These are phyloP conservation scores for Vachellia collinsii DNA, from an alignment of 306 rosid genomes.

Conservation along the genomic window DNA sequence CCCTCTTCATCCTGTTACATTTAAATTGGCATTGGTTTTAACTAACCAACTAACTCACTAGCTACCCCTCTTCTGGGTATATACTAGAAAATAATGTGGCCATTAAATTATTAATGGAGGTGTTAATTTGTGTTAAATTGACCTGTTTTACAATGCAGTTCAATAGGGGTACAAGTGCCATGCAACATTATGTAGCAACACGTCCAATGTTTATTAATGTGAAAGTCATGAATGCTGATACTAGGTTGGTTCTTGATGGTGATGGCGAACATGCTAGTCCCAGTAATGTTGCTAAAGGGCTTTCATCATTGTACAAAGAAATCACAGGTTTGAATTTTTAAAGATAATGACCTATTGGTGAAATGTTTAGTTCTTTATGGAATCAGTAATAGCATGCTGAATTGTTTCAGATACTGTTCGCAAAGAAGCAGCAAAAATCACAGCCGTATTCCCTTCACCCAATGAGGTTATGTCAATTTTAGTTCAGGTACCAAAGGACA, in stretches of 20 bases:
- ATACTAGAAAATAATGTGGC: neutral
- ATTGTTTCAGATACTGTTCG: slow-evolving; percentile 84
- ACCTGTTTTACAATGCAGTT: slow-evolving; percentile 57
- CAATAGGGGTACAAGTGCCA: slow-evolving; percentile 99
- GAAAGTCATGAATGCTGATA: slow-evolving; percentile 96
- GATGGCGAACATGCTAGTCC: slow-evolving; percentile 85
- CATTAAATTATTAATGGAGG: slow-evolving; percentile 8
- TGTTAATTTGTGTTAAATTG: slow-evolving; percentile 15
- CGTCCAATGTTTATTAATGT: slow-evolving; percentile 99
- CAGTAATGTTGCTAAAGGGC: slow-evolving; percentile 90
- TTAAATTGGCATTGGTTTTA: neutral
- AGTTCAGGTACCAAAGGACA: slow-evolving; percentile 75
- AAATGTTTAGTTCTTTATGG: slow-evolving; percentile 30
- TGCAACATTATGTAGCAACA: slow-evolving; percentile 99
- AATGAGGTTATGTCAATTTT: slow-evolving; percentile 98
- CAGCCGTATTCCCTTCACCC: slow-evolving; percentile 94
- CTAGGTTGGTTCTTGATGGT: slow-evolving; percentile 92
- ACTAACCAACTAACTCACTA: neutral
- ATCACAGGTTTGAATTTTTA: slow-evolving; percentile 76
- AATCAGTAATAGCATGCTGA: slow-evolving; percentile 36
- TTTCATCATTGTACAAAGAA: slow-evolving; percentile 89
- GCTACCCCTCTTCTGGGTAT: neutral
- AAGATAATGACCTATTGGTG: slow-evolving; percentile 26
- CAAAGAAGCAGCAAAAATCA: slow-evolving; percentile 92
- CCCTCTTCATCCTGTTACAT: neutral